Evolutionary conservation across 192 early-diverging fungal species (phyloP).

Genomic region (Coemansia sp.): DNA sequence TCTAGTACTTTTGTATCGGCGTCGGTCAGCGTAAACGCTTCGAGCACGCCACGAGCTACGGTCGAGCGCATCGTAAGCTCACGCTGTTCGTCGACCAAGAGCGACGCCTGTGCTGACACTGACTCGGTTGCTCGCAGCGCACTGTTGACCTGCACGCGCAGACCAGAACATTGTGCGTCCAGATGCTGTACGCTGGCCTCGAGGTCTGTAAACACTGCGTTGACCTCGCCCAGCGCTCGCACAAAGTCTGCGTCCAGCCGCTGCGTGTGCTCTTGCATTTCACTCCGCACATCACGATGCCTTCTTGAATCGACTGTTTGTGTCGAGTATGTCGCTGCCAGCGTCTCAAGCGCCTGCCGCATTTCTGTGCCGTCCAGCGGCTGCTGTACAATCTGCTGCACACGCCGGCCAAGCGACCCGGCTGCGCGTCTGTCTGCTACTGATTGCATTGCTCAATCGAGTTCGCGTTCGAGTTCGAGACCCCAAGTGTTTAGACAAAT

Average conservation of each 20-base stretch:
- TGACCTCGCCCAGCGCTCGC: conserved; percentile 20
- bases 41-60: conserved; percentile 16
- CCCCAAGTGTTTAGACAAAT: too few relatives aligned
- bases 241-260: conserved; percentile 36
- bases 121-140: conserved; percentile 22
- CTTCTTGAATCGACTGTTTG: background rate
- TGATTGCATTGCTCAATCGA: background rate
- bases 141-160: conserved; percentile 20
- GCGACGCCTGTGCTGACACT: conserved; percentile 18
- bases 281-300: conserved; percentile 32
- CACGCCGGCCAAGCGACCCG: conserved; percentile 37
- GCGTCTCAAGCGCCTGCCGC: conserved; percentile 22
- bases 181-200: conserved; percentile 22
- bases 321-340: conserved; percentile 22
- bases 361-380: conserved; percentile 27
- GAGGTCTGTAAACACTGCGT: conserved; percentile 30
- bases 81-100: conserved; percentile 31
- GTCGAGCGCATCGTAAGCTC: conserved; percentile 11
- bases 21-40: conserved; percentile 14
- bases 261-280: conserved; percentile 22
- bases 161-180: conserved; percentile 16
- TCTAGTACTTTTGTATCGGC: too few relatives aligned
- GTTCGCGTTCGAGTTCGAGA: too few relatives aligned
- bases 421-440: conserved; percentile 12
- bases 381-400: conserved; percentile 28